These are phyloP conservation scores for Triticum dicoccoides DNA, from an alignment of 176 grass and related monocot species.

Conservation along the genomic window DNA sequence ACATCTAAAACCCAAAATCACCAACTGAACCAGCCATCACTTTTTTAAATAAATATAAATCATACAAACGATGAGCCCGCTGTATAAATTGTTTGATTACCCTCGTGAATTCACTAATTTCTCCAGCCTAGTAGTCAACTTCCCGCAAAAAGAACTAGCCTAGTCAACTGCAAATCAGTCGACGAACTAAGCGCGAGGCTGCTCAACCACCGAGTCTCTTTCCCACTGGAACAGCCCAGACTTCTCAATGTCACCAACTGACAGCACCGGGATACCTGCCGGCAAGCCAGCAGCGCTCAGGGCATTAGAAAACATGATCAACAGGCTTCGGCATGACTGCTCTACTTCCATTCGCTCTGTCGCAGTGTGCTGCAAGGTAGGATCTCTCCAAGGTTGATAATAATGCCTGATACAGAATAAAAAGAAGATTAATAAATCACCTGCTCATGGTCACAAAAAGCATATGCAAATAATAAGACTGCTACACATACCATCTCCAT, in stretches of 20 bases:
- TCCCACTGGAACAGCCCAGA: slow-evolving; percentile 60
- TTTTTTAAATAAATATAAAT: neutral
- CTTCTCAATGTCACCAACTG: slow-evolving; percentile 45
- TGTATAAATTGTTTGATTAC: neutral
- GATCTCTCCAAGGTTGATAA: slow-evolving; percentile 73
- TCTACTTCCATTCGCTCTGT: slow-evolving; percentile 64
- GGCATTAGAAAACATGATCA: slow-evolving; percentile 61
- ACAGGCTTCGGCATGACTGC: slow-evolving; percentile 67
- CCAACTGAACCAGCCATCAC: no score
- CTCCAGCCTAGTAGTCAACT: neutral
- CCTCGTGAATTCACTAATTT: neutral
- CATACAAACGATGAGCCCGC: neutral
- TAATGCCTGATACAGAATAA: slow-evolving; percentile 53
- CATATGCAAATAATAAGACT: neutral
- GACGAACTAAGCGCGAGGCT: neutral
- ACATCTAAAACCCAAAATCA: no score
- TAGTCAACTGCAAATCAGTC: neutral
- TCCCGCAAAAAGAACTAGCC: neutral
- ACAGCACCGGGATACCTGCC: slow-evolving; percentile 37
- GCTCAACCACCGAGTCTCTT: slow-evolving; percentile 29
- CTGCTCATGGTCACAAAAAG: neutral
- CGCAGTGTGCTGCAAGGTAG: slow-evolving; percentile 29
- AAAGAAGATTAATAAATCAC: neutral
- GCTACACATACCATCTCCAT: slow-evolving; percentile 73
- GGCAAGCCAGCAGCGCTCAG: slow-evolving; percentile 29